A percentile compares a stretch with the other conserved stretches of the same genome.
Evolutionary conservation across 495 filamentous ascomycete species (phyloP).

Genomic region (Xylaria cubensis): DNA sequence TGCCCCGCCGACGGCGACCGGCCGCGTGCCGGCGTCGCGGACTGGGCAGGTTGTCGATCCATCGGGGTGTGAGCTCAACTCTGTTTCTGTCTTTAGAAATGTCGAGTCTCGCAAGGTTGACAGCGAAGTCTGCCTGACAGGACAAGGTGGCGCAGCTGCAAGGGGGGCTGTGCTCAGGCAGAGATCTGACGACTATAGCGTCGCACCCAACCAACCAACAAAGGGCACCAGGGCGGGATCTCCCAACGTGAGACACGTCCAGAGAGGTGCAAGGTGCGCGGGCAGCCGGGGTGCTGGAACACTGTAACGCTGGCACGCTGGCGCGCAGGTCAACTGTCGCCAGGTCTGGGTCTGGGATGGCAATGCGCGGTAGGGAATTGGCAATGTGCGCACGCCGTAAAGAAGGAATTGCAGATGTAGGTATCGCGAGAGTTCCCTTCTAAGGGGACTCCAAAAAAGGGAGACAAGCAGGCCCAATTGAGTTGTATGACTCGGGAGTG

Average conservation of each 20-base stretch:
- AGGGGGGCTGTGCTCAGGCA: conserved; percentile 41
- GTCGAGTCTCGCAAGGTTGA: conserved; percentile 40
- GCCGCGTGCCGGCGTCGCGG: conserved; percentile 49
- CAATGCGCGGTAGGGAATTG: neutral
- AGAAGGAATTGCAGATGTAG: neutral
- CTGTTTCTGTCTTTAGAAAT: conserved; percentile 48
- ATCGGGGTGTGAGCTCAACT: conserved; percentile 37
- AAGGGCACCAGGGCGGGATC: conserved; percentile 9
- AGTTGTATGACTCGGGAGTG: conserved; percentile 1
- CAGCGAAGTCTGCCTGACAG: conserved; percentile 41
- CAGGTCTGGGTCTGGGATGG: neutral
- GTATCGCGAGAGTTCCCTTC: conserved; percentile 6
- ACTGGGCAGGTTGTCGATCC: conserved; percentile 52
- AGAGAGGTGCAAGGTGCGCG: neutral
- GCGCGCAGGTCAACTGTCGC: neutral
- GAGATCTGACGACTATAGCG: conserved; percentile 32
- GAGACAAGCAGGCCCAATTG: neutral
- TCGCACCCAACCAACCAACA: conserved; percentile 25
- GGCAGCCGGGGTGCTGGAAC: neutral
- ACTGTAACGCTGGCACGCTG: neutral
- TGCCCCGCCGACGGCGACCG: conserved; percentile 54
- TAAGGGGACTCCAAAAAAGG: neutral
- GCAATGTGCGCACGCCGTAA: conserved; percentile 2
- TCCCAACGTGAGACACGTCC: conserved; percentile 23
- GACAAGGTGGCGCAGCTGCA: conserved; percentile 42